phyloP scores from a whole-genome alignment of 1,284 basidiomycete genomes.

The Schizophyllum amplum region DNA sequence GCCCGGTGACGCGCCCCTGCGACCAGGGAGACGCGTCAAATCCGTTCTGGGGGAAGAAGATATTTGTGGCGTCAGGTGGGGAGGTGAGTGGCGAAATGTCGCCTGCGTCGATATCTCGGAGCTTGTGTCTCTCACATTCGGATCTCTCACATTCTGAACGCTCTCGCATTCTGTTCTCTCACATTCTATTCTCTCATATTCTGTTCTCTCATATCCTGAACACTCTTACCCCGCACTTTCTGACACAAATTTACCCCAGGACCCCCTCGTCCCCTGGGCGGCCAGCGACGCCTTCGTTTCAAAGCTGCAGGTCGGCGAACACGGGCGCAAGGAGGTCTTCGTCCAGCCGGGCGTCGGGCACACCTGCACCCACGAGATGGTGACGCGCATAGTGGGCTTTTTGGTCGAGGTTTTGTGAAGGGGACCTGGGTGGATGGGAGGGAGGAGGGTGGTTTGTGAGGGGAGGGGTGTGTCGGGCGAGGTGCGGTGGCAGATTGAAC shows the following conservation, averaged over 20 bases:
- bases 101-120: too few species aligned
- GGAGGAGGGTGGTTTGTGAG: too few species aligned
- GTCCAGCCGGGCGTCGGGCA: constrained; percentile 46
- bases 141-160: too few species aligned
- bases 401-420: constrained; percentile 24
- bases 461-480: too few species aligned
- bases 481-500: too few species aligned
- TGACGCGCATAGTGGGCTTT: constrained; percentile 13
- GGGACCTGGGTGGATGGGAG: constrained; percentile 35
- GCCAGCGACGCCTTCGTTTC: constrained; percentile 47
- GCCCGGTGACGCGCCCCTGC: constrained; percentile 35
- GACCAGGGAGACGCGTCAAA: constrained; percentile 34
- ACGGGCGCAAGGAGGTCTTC: constrained; percentile 38
- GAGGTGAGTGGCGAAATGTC: too few species aligned
- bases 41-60: constrained; percentile 61
- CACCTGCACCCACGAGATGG: constrained; percentile 43
- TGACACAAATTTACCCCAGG: too few species aligned
- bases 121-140: too few species aligned
- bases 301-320: constrained; percentile 39
- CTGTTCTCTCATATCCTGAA: too few species aligned
- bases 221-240: too few species aligned
- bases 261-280: constrained; percentile 55
- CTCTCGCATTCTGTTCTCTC: too few species aligned
- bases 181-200: too few species aligned
- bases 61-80: constrained; percentile 62